A percentile compares a stretch with the other conserved stretches of the same genome.
phyloP scores from a whole-genome alignment of 2,329 filamentous ascomycete species.

The Didymella exigua region DNA sequence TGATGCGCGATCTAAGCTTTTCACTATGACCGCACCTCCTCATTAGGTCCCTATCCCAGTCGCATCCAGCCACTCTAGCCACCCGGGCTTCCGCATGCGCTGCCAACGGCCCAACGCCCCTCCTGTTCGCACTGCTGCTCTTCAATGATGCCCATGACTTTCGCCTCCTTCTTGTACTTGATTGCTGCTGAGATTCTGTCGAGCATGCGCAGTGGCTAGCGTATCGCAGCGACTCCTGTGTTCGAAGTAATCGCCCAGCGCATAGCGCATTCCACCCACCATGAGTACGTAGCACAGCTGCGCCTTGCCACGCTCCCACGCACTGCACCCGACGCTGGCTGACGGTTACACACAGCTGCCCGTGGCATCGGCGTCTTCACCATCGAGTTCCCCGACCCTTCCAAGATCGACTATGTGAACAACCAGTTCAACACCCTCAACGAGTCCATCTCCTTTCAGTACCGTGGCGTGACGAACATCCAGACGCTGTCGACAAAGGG shows the following conservation, averaged over 20 bases:
- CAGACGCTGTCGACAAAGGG: conserved; percentile 77
- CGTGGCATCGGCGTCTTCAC: conserved; percentile 45
- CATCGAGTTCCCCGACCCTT: conserved; percentile 46
- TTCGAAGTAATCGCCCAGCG: conserved; percentile 16
- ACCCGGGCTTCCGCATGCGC: conserved; percentile 11
- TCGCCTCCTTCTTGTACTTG: background rate
- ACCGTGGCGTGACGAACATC: conserved; percentile 60
- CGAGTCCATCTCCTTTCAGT: conserved; percentile 44
- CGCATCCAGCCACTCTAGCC: conserved; percentile 13
- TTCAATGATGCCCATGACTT: background rate
- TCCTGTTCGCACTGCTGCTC: background rate
- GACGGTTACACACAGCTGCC: conserved; percentile 36
- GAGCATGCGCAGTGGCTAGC: conserved; percentile 20
- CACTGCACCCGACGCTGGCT: conserved; percentile 9
- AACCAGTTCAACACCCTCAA: conserved; percentile 41
- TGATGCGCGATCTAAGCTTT: conserved; percentile 5
- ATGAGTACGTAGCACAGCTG: conserved; percentile 44
- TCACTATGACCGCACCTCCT: background rate
- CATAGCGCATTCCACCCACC: conserved; percentile 23
- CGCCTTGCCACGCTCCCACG: conserved; percentile 7
- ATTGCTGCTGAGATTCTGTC: conserved; percentile 9
- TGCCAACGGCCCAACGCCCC: conserved; percentile 4
- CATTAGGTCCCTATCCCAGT: background rate
- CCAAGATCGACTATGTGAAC: conserved; percentile 34
- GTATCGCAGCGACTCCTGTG: conserved; percentile 3